These are phyloP conservation scores for Thelonectria rubi DNA, from an alignment of 2,329 filamentous ascomycete species.

Conservation along the genomic window DNA sequence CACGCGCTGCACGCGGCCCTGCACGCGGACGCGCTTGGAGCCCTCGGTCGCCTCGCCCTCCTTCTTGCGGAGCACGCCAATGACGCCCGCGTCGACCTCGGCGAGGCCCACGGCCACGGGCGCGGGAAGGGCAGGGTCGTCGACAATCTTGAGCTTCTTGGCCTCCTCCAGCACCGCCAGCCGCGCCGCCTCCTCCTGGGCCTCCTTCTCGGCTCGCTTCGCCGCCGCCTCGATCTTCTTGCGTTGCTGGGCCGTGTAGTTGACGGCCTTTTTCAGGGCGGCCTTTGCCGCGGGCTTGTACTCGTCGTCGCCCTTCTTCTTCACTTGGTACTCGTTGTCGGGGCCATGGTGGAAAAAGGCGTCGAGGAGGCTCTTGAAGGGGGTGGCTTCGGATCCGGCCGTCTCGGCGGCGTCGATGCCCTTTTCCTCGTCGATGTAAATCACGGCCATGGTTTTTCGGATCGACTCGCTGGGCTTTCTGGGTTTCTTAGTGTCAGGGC, in stretches of 20 bases:
- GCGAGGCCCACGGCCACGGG: constrained; percentile 80
- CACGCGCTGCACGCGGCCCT: constrained; percentile 84
- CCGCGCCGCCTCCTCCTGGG: constrained; percentile 35
- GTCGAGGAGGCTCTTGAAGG: constrained; percentile 83
- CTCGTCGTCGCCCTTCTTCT: constrained; percentile 40
- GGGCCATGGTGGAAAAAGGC: constrained; percentile 68
- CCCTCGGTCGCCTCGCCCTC: constrained; percentile 44
- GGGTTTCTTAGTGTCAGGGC: constrained; percentile 1
- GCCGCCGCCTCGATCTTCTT: constrained; percentile 42
- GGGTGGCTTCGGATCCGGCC: constrained; percentile 74
- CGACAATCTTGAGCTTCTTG: constrained; percentile 48
- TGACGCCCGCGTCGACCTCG: constrained; percentile 44
- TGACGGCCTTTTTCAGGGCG: constrained; percentile 43
- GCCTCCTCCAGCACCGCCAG: constrained; percentile 40
- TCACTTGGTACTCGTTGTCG: constrained; percentile 52
- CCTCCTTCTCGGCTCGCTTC: constrained; percentile 38
- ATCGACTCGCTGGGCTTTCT: not conserved
- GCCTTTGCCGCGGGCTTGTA: constrained; percentile 43
- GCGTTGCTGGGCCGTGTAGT: constrained; percentile 36
- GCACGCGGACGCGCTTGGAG: constrained; percentile 72
- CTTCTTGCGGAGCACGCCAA: constrained; percentile 40
- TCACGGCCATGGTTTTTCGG: constrained; percentile 45
- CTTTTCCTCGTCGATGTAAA: constrained; percentile 74
- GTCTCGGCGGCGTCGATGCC: constrained; percentile 76
- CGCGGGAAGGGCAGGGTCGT: constrained; percentile 77